Evolutionary conservation across 768 basidiomycete species (phyloP).

Genomic region (Leccinellum luteum): DNA sequence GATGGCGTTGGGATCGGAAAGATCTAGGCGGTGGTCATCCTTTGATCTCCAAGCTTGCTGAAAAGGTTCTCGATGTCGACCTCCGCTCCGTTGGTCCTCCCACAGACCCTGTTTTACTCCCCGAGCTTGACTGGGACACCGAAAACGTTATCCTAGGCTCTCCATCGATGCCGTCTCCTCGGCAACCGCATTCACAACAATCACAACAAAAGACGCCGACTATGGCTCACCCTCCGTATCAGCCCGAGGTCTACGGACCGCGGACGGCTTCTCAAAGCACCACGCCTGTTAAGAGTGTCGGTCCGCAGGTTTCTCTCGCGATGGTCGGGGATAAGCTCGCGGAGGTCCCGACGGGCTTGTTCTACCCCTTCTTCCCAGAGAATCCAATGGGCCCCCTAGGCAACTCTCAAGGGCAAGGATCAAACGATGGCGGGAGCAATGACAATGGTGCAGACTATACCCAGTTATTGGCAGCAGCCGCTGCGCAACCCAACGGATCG

Average conservation of each 20-base stretch:
- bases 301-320: constrained; percentile 20
- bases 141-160: constrained; percentile 32
- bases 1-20: constrained; percentile 90
- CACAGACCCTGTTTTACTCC: constrained; percentile 40
- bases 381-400: constrained; percentile 30
- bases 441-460: constrained; percentile 42
- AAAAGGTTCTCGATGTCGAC: constrained; percentile 73
- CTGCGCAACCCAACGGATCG: constrained; percentile 51
- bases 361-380: constrained; percentile 80
- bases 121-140: constrained; percentile 46
- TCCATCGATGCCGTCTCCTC: constrained; percentile 25
- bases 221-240: constrained; percentile 33
- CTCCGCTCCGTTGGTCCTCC: constrained; percentile 51
- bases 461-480: constrained; percentile 57
- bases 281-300: constrained; percentile 27
- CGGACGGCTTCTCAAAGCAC: constrained; percentile 27
- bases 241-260: constrained; percentile 34
- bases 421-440: constrained; percentile 16
- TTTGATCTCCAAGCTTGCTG: constrained; percentile 79
- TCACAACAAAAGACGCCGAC: constrained; percentile 38
- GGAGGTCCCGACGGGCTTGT: constrained; percentile 65
- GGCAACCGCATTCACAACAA: constrained; percentile 26
- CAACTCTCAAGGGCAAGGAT: constrained; percentile 16
- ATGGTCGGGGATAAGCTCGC: constrained; percentile 42
- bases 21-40: constrained; percentile 79